Evolutionary conservation across 179 eudicot species (phyloP).

Genomic region (Corrigiola litoralis): DNA sequence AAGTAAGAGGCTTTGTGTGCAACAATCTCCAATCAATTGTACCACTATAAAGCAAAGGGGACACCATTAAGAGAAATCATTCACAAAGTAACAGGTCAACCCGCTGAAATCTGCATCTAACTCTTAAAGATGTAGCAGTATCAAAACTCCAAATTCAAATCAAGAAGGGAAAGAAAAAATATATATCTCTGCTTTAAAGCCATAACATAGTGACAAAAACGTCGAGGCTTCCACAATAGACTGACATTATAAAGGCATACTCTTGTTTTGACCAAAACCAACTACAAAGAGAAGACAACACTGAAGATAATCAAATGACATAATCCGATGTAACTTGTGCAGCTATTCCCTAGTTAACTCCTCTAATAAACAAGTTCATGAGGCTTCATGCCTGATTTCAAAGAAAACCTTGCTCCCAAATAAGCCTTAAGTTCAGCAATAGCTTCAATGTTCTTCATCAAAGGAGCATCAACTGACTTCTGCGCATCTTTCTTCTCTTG

Average conservation of each 20-base stretch:
- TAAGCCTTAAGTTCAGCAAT: conserved; percentile 53
- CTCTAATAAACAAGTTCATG: conserved; percentile 27
- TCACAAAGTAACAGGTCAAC: too few species aligned
- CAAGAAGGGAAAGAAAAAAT: neutral
- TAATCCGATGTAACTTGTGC: neutral
- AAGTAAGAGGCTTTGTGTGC: too few species aligned
- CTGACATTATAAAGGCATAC: neutral
- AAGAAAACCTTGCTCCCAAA: conserved; percentile 55
- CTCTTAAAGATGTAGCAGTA: too few species aligned
- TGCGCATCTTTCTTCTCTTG: conserved; percentile 61
- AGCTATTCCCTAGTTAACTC: neutral
- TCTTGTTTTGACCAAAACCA: neutral
- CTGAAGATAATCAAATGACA: neutral
- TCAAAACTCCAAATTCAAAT: neutral
- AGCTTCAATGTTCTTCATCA: conserved; percentile 46
- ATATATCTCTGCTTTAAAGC: too few species aligned
- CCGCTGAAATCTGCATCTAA: too few species aligned
- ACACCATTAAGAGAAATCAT: too few species aligned
- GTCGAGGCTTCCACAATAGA: neutral
- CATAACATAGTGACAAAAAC: conserved; percentile 2
- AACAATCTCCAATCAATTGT: too few species aligned
- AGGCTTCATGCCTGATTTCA: conserved; percentile 40
- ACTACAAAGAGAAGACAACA: neutral
- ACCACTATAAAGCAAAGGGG: too few species aligned
- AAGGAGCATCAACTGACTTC: conserved; percentile 47